Evolutionary conservation across 306 rosid species (phyloP).

Genomic region (Cucumis hystrix): DNA sequence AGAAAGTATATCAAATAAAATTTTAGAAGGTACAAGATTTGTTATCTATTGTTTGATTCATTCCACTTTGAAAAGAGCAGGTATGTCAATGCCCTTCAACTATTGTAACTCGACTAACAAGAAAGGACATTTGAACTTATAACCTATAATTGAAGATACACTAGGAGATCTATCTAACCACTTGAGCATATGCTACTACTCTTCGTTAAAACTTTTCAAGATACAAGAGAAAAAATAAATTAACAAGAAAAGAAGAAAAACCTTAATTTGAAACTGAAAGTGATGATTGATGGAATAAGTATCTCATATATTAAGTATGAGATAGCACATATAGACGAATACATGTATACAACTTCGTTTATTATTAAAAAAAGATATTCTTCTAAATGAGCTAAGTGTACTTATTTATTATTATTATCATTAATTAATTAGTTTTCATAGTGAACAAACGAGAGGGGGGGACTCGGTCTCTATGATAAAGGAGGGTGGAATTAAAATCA

Average conservation of each 20-base stretch:
- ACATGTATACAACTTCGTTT: not conserved
- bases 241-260: no score
- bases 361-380: not conserved
- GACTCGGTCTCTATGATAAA: not conserved
- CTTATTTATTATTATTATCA: not conserved
- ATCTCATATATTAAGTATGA: not conserved
- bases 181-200: not conserved
- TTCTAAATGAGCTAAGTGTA: not conserved
- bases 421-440: not conserved
- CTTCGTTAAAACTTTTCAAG: not conserved
- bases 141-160: not conserved
- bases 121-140: not conserved
- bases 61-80: not conserved
- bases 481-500: not conserved
- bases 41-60: constrained; percentile 3
- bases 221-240: not conserved
- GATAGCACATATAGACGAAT: not conserved
- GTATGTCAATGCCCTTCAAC: not conserved
- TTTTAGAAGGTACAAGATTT: constrained; percentile 8
- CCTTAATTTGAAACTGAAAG: not conserved
- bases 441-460: not conserved
- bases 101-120: no score
- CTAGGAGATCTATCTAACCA: not conserved
- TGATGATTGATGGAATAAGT: not conserved
- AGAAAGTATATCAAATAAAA: constrained; percentile 25